Conservation (phyloP, 768 basidiomycete species). For the Leccinum fibrillosum region DNA sequence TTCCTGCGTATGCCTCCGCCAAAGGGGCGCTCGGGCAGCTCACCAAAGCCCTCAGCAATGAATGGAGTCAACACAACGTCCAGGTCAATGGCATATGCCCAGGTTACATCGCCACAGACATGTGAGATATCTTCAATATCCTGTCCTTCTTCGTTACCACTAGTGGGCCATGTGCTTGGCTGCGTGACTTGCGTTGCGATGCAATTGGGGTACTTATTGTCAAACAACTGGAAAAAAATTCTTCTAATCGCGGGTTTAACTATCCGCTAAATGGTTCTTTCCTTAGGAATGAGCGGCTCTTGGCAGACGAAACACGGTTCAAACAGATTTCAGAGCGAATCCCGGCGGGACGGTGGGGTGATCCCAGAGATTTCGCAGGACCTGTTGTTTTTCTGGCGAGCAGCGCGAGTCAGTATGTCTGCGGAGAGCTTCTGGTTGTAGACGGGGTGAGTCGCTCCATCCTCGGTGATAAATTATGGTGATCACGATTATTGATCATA, state of each 20-base stretch:
- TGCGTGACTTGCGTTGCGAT: constrained; percentile 5
- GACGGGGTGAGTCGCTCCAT: constrained; percentile 54
- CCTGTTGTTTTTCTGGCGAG: constrained; percentile 66
- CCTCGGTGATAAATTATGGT: not conserved
- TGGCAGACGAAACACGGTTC: constrained; percentile 56
- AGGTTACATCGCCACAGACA: constrained; percentile 87
- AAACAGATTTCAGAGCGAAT: constrained; percentile 71
- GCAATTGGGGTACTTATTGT: constrained; percentile 9
- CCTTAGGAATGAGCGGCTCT: constrained; percentile 60
- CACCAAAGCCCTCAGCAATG: constrained; percentile 89
- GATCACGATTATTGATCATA: constrained; percentile 7
- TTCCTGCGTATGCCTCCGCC: constrained; percentile 90
- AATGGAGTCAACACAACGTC: constrained; percentile 86
- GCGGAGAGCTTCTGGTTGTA: constrained; percentile 63
- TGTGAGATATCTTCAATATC: constrained; percentile 45
- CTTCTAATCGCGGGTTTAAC: constrained; percentile 5
- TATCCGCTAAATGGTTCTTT: constrained; percentile 13
- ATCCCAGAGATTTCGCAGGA: constrained; percentile 64
- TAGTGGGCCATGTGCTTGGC: not conserved
- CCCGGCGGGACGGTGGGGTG: constrained; percentile 66
- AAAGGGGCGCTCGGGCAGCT: constrained; percentile 85
- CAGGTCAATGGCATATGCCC: constrained; percentile 88
- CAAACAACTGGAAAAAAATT: not conserved
- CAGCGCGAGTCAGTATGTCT: constrained; percentile 63
- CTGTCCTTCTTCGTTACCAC: constrained; percentile 4